A percentile compares a stretch with the other conserved stretches of the same genome.
These are phyloP conservation scores for Huntiella omanensis DNA, from an alignment of 2,329 filamentous ascomycete species.

Conservation along the genomic window DNA sequence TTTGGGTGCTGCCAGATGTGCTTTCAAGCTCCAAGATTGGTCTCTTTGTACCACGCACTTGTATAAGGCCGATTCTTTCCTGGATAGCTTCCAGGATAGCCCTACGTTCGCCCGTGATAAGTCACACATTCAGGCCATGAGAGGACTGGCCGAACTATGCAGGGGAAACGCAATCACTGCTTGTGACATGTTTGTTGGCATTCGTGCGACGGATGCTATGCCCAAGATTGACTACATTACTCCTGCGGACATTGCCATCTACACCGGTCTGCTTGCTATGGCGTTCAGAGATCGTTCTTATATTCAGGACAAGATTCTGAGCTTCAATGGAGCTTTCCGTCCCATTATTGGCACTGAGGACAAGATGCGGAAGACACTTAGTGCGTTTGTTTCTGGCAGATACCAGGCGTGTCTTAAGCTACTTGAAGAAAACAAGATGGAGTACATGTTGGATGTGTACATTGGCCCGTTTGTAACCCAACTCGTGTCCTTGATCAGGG, in stretches of 20 bases:
- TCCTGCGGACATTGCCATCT: conserved; percentile 77
- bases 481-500: conserved; percentile 59
- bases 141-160: conserved; percentile 41
- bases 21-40: conserved; percentile 65
- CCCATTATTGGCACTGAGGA: conserved; percentile 82
- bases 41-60: conserved; percentile 39
- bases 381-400: conserved; percentile 74
- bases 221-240: conserved; percentile 55
- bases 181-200: conserved; percentile 6
- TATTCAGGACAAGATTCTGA: conserved; percentile 53
- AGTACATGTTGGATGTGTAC: conserved; percentile 83
- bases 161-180: conserved; percentile 28
- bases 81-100: too few species aligned
- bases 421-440: conserved; percentile 59
- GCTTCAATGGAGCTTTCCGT: conserved; percentile 63
- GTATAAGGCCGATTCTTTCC: conserved; percentile 26
- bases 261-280: conserved; percentile 75
- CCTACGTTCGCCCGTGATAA: conserved; percentile 14
- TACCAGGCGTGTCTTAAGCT: conserved; percentile 73
- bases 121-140: conserved; percentile 16
- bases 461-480: conserved; percentile 53
- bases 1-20: conserved; percentile 57
- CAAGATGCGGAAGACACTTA: conserved; percentile 79
- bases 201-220: conserved; percentile 35
- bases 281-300: conserved; percentile 71